Percentiles rank a stretch among this genome's conserved stretches.
Conservation (phyloP, 805 yeast genomes). For the Cyberlindnera euphorbiiphila region DNA sequence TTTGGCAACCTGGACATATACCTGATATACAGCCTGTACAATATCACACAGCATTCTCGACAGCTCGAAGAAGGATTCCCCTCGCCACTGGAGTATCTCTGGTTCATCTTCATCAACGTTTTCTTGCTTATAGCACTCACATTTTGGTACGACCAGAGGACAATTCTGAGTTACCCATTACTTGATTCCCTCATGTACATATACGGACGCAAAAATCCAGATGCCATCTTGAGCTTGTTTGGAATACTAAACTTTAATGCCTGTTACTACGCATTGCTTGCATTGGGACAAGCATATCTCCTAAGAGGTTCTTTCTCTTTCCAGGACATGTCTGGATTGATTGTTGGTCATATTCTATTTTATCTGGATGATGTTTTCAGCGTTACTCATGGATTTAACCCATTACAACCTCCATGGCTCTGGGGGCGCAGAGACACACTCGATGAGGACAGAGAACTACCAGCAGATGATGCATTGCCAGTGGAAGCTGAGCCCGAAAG, state of each 20-base stretch:
- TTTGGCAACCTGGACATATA: constrained; percentile 17
- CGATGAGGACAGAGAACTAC: too few species aligned
- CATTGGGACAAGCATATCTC: constrained; percentile 4
- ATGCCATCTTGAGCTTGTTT: constrained; percentile 8
- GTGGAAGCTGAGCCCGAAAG: background rate
- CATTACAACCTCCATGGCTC: constrained; percentile 23
- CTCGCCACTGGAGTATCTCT: constrained; percentile 15
- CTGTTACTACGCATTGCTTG: constrained; percentile 13
- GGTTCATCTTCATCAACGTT: constrained; percentile 18
- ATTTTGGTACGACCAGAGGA: constrained; percentile 5
- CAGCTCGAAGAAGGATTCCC: constrained; percentile 15
- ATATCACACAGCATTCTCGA: constrained; percentile 11
- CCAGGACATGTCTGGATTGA: constrained; percentile 8
- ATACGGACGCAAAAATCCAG: constrained; percentile 23
- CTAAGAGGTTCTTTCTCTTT: background rate
- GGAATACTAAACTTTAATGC: constrained; percentile 19
- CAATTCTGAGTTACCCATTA: constrained; percentile 10
- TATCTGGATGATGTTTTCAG: constrained; percentile 21
- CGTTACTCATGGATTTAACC: constrained; percentile 20
- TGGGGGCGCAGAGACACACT: too few species aligned
- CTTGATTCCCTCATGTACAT: constrained; percentile 16
- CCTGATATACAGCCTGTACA: constrained; percentile 10
- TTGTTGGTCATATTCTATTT: constrained; percentile 23
- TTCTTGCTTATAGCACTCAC: constrained; percentile 10
- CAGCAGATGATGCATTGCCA: background rate